Evolutionary conservation across 495 filamentous ascomycete species (phyloP).

Genomic region (Lasiosphaeris hirsuta): DNA sequence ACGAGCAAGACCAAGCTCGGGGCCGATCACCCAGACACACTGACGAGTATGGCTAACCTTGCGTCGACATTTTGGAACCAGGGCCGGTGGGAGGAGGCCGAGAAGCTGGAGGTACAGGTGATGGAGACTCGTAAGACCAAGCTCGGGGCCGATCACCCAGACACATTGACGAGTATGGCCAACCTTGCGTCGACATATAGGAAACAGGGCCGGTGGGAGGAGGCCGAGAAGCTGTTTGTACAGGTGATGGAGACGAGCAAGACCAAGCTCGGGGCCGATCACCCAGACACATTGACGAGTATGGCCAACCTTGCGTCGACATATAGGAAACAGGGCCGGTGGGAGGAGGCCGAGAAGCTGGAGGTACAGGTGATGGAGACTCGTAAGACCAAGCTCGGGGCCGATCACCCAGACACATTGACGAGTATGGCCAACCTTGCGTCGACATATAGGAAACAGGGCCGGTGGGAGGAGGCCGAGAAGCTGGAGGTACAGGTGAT

Average conservation of each 20-base stretch:
- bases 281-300: slow-evolving; percentile 1
- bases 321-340: neutral
- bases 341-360: slow-evolving; percentile 13
- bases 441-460: slow-evolving; percentile 1
- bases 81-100: slow-evolving; percentile 1
- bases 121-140: slow-evolving; percentile 5
- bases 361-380: slow-evolving; percentile 16
- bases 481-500: slow-evolving; percentile 12
- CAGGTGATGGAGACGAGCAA: slow-evolving; percentile 34
- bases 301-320: neutral
- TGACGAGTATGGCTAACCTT: slow-evolving; percentile 9
- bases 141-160: slow-evolving; percentile 16
- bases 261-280: slow-evolving; percentile 31
- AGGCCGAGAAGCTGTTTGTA: neutral
- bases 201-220: slow-evolving; percentile 6
- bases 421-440: neutral
- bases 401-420: slow-evolving; percentile 25
- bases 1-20: slow-evolving; percentile 9
- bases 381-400: slow-evolving; percentile 26
- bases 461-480: slow-evolving; percentile 15
- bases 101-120: neutral
- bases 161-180: slow-evolving; percentile 18
- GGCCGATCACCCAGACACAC: slow-evolving; percentile 4
- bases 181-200: slow-evolving; percentile 14
- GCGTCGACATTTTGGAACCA: neutral